These are phyloP conservation scores for Phialophora chinensis DNA, from an alignment of 2,329 filamentous ascomycete genomes.

Conservation along the genomic window DNA sequence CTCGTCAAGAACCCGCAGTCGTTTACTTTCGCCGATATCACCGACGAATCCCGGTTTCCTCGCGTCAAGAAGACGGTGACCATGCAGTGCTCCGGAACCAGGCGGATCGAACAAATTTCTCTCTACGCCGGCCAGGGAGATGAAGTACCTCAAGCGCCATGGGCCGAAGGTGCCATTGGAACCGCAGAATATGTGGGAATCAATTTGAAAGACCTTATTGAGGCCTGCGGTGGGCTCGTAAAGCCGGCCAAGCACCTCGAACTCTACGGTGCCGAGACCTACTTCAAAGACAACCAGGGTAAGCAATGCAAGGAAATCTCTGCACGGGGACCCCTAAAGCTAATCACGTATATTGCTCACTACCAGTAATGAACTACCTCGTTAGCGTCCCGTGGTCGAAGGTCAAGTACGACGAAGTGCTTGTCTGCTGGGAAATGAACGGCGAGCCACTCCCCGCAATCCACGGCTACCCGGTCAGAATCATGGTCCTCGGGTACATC, in stretches of 20 bases:
- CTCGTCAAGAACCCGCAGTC: slow-evolving; percentile 56
- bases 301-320: background rate
- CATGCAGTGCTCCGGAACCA: slow-evolving; percentile 71
- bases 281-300: slow-evolving; percentile 66
- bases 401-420: slow-evolving; percentile 67
- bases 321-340: too few relatives aligned
- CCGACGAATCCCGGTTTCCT: slow-evolving; percentile 56
- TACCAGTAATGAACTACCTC: slow-evolving; percentile 64
- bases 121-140: slow-evolving; percentile 71
- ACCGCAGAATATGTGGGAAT: slow-evolving; percentile 69
- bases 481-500: slow-evolving; percentile 70
- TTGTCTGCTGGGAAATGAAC: slow-evolving; percentile 76
- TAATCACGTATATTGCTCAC: too few relatives aligned
- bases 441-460: slow-evolving; percentile 67
- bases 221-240: slow-evolving; percentile 68
- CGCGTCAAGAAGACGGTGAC: slow-evolving; percentile 63
- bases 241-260: slow-evolving; percentile 66
- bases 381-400: slow-evolving; percentile 71
- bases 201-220: slow-evolving; percentile 71
- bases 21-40: slow-evolving; percentile 54
- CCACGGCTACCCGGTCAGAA: slow-evolving; percentile 68
- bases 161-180: slow-evolving; percentile 72
- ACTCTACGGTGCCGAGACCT: slow-evolving; percentile 72
- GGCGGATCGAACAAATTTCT: slow-evolving; percentile 70
- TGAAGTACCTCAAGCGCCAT: slow-evolving; percentile 57